Conservation (phyloP, 495 filamentous ascomycete species). For the Pyrenopolyporus hunteri region DNA sequence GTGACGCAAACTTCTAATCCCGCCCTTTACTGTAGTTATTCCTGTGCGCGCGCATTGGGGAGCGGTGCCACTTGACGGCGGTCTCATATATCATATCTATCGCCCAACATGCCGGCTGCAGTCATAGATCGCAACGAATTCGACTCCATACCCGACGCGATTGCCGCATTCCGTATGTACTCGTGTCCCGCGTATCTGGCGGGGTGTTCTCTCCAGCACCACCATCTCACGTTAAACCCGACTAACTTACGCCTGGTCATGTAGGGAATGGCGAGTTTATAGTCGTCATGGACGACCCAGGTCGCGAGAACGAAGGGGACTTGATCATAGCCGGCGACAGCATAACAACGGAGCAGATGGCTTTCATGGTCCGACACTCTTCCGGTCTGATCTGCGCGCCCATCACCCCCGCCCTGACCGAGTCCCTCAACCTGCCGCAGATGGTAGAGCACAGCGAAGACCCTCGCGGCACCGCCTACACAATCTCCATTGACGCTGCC, state of each 20-base stretch:
- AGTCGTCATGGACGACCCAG: slow-evolving; percentile 86
- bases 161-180: slow-evolving; percentile 79
- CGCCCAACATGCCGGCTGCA: slow-evolving; percentile 48
- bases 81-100: slow-evolving; percentile 6
- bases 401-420: slow-evolving; percentile 68
- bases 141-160: slow-evolving; percentile 83
- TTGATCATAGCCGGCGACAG: slow-evolving; percentile 91
- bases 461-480: slow-evolving; percentile 90
- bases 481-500: slow-evolving; percentile 79
- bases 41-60: no score
- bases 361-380: slow-evolving; percentile 89
- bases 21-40: no score
- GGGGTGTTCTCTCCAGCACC: background rate
- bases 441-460: slow-evolving; percentile 88
- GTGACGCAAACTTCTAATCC: slow-evolving; percentile 7
- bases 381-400: slow-evolving; percentile 93
- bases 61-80: no score
- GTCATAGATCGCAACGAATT: slow-evolving; percentile 61
- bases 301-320: slow-evolving; percentile 97
- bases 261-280: slow-evolving; percentile 90
- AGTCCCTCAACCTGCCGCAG: slow-evolving; percentile 76
- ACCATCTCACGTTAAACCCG: slow-evolving; percentile 7
- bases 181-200: slow-evolving; percentile 22
- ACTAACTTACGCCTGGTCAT: slow-evolving; percentile 1
- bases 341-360: slow-evolving; percentile 88